Percentiles rank a stretch among this genome's conserved stretches.
phyloP scores from a whole-genome alignment of 352 stramenopile species.

The Phytophthora citrophthora region DNA sequence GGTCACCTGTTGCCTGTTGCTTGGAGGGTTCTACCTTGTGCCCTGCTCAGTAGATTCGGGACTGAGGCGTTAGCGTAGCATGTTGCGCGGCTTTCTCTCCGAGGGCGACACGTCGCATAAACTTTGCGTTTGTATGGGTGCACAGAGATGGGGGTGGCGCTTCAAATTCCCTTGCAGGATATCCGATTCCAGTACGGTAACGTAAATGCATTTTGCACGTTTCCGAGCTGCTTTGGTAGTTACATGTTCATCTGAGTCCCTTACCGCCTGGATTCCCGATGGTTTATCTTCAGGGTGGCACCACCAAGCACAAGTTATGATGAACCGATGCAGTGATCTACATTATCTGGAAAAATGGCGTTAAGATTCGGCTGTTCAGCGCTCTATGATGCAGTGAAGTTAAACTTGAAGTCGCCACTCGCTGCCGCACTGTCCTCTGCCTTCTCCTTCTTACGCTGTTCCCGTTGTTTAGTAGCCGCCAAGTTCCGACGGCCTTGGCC shows the following conservation, averaged over 20 bases:
- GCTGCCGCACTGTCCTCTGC: background rate
- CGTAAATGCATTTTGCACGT: too few species aligned
- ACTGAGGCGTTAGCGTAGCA: constrained; percentile 10
- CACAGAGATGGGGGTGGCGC: constrained; percentile 10
- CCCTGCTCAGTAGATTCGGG: constrained; percentile 7
- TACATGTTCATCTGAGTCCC: too few species aligned
- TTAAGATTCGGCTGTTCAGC: background rate
- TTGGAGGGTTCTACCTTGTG: background rate
- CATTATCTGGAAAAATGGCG: too few species aligned
- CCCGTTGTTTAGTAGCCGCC: constrained; percentile 52
- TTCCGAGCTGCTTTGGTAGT: too few species aligned
- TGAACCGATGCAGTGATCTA: constrained; percentile 3
- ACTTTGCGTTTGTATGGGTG: constrained; percentile 29
- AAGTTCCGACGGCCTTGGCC: constrained; percentile 65
- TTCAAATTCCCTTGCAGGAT: background rate
- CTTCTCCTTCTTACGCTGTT: constrained; percentile 39
- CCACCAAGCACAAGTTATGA: too few species aligned
- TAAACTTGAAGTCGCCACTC: constrained; percentile 40
- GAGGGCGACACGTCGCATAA: constrained; percentile 17
- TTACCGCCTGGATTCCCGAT: background rate
- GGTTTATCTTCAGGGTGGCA: background rate
- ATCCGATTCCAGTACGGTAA: too few species aligned
- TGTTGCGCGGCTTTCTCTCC: constrained; percentile 3
- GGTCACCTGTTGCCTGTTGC: constrained; percentile 1
- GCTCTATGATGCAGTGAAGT: constrained; percentile 32